Base-by-base conservation (phyloP, 2,329 filamentous ascomycete genomes). In the Cercospora zeina region DNA sequence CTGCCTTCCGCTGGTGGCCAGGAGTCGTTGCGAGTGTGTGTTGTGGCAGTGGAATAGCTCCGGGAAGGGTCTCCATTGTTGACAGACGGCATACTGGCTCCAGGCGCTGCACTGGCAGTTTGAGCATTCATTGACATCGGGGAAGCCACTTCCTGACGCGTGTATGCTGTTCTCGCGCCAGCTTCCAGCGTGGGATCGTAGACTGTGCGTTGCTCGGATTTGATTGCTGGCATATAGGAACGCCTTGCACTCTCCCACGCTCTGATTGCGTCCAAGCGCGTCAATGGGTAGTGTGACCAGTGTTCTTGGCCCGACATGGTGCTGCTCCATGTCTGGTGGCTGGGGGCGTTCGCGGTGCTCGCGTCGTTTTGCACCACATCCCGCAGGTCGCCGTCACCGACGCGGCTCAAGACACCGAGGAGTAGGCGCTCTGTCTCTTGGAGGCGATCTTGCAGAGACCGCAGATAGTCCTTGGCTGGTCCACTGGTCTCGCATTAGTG, bases 381-480 rank as follows among this genome's bases (percentile, higher is more conserved):
- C 19, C 57, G 24, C 11, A 68, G 42, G 2, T 62, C 59, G 21
- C 54, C 55, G 36, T 68, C 65, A 3, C 62, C 58, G 3, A 65
- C 59, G 13, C 65, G 61, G 14, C 55, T 37, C 3, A 68, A 54
- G 2, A 65, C 34, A 9, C 56, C 63, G 3, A 68, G 60, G 1
- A 68, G 54, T 10, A 67, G 53, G 45, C 54, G 56, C 54, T 68
- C 67, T 0, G 63, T 68, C 45, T 68, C 65, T 59, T 68, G 67
- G 1, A 68, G 63, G 4, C 67, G 62, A 31, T 68, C 67, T 51
- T 68, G 67, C 27, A 68, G 37, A n/a, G 65, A 65, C 54, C 67
- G 58, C 5, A 68, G 54, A 30, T 68, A 67, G 54, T 68, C 67
- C 54, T 68, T 68, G 13, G 67, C 67, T 13, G 67, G 67, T 37